These are phyloP conservation scores for Decorospora gaudefroyi DNA, from an alignment of 2,329 filamentous ascomycete genomes.

Conservation along the genomic window DNA sequence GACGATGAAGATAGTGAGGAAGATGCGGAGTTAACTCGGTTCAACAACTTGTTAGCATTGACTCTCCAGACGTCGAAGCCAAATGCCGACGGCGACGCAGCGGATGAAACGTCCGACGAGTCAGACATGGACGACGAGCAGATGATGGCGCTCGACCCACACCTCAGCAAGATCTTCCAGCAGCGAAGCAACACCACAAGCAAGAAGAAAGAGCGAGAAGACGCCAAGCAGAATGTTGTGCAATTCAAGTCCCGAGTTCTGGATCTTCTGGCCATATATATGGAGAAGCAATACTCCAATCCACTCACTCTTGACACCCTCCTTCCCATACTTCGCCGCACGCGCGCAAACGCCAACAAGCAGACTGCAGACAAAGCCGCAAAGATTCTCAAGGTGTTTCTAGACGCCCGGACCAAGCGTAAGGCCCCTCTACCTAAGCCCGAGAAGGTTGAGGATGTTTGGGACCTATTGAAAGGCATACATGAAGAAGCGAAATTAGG, in stretches of 20 bases:
- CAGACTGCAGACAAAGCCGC: slow-evolving; percentile 74
- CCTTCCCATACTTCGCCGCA: slow-evolving; percentile 74
- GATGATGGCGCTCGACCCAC: slow-evolving; percentile 86
- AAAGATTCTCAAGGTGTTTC: slow-evolving; percentile 72
- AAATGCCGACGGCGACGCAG: slow-evolving; percentile 61
- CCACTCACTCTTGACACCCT: slow-evolving; percentile 70
- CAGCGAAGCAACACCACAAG: slow-evolving; percentile 67
- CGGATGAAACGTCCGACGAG: slow-evolving; percentile 63
- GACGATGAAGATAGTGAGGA: slow-evolving; percentile 41
- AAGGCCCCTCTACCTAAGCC: slow-evolving; percentile 53
- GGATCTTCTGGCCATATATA: slow-evolving; percentile 82
- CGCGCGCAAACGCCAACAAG: slow-evolving; percentile 76
- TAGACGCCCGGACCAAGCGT: slow-evolving; percentile 63
- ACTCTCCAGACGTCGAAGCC: slow-evolving; percentile 71
- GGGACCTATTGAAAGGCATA: slow-evolving; percentile 66
- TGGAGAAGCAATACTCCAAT: slow-evolving; percentile 75
- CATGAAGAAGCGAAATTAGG: slow-evolving; percentile 70
- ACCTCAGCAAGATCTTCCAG: slow-evolving; percentile 83
- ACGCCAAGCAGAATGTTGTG: slow-evolving; percentile 84
- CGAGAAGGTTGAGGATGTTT: slow-evolving; percentile 52
- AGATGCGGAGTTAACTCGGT: slow-evolving; percentile 60
- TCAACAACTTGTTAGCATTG: slow-evolving; percentile 76
- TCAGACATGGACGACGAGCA: slow-evolving; percentile 93
- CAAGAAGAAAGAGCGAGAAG: slow-evolving; percentile 82
- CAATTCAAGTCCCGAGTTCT: slow-evolving; percentile 95